Conservation (phyloP, 331 rosid species). For the Phaseolus coccineus region DNA sequence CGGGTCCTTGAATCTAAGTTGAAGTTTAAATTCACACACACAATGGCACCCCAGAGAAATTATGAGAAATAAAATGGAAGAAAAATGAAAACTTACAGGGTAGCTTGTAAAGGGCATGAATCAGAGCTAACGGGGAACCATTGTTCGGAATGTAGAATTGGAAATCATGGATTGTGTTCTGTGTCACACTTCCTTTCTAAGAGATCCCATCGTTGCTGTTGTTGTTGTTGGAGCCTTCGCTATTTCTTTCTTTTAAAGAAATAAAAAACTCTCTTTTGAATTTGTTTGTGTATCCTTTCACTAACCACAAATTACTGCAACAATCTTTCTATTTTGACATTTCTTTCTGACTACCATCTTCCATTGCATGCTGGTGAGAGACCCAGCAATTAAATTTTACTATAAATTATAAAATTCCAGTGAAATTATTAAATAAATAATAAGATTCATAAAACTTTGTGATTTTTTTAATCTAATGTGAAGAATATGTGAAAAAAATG, state of each 20-base stretch:
- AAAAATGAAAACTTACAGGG: constrained; percentile 43
- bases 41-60: background rate
- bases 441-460: background rate
- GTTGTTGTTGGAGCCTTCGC: background rate
- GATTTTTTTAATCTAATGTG: no score
- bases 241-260: background rate
- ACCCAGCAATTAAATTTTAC: no score
- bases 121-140: constrained; percentile 36
- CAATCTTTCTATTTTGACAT: constrained; percentile 1
- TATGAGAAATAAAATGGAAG: background rate
- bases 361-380: background rate
- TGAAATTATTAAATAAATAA: no score
- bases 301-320: constrained; percentile 17
- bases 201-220: constrained; percentile 36
- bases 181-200: constrained; percentile 25
- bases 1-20: constrained; percentile 1
- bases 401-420: no score
- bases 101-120: constrained; percentile 26
- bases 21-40: constrained; percentile 20
- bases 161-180: constrained; percentile 30
- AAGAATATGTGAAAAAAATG: no score
- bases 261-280: background rate
- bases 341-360: background rate
- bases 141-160: constrained; percentile 31
- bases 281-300: constrained; percentile 6